Evolutionary conservation across 2,329 filamentous ascomycete species (phyloP), one percentile per base, ranked within the genome.

Genomic region (Aquanectria penicillioides): DNA sequence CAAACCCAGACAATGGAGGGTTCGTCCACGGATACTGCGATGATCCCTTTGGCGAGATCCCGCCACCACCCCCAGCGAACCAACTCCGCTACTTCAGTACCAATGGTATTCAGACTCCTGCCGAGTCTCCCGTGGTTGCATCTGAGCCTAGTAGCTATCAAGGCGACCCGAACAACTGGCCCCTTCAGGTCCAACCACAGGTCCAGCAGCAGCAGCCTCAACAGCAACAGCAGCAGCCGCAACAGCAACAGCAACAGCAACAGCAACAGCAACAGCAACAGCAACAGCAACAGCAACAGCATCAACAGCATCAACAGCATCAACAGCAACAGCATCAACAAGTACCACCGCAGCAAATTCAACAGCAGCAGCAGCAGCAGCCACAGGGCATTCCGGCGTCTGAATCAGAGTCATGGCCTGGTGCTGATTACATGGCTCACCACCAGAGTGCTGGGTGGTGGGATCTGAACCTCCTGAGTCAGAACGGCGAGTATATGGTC

Each of bases 11-110:
- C 46, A 52, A 60, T 56, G 62, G 59, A 52, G 68, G 57, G 44
- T 79, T 79, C 59, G 68, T 77, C 17, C 70, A 74, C 40, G 76
- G 76, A 18, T 73, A 68, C 55, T 74, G 69, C 40, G 77, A 79
- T 26, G 77, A 79, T 50, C 77, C 77, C 1, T 79, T 79, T 63
- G 64, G 59, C 48, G 76, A 77, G 33, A 64, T 69, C 23, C 59
- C 72, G 5, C 62, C 70, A 12, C 66, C 69, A n/a, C 64, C 53
- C n/a, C 63, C 56, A 28, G 49, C 60, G 56, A 51, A 66, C 28
- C 63, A 64, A 18, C 58, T 71, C 65, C 70, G 68, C 29, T 76
- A 69, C 62, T 77, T 73, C 63, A 69, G 65, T 36, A 68, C 71
- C 22, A 66, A 69, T 43, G 71, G 70, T 33, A 70, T 75, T 38